Evolutionary conservation across 2,329 filamentous ascomycete species (phyloP).

Genomic region (Diaporthe velutina): DNA sequence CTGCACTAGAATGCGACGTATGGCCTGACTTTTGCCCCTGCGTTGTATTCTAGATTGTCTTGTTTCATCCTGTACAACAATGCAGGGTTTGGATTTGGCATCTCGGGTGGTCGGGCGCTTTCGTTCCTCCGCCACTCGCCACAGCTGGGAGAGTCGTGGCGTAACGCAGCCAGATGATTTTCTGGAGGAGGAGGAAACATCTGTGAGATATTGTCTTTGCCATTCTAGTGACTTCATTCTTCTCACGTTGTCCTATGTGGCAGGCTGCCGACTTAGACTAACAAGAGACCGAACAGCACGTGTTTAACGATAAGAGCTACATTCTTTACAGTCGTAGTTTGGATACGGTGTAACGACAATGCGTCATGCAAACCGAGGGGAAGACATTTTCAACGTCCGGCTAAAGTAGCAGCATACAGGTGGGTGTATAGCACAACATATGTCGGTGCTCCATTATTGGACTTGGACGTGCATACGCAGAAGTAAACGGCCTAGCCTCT

Average conservation of each 20-base stretch:
- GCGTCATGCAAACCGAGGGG: neutral
- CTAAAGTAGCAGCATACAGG: neutral
- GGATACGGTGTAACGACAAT: neutral
- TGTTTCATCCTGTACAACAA: neutral
- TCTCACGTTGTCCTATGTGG: neutral
- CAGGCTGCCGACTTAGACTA: neutral
- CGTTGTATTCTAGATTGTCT: neutral
- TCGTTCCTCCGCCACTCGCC: neutral
- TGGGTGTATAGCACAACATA: neutral
- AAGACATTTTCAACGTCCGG: neutral
- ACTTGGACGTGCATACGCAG: neutral
- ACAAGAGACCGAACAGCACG: too few species aligned
- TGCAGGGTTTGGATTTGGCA: neutral
- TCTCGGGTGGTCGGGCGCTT: constrained; percentile 4
- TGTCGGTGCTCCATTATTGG: neutral
- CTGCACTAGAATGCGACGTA: too few species aligned
- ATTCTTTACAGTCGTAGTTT: neutral
- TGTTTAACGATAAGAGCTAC: neutral
- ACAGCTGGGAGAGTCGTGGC: neutral
- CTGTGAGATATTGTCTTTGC: neutral
- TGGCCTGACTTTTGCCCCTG: neutral
- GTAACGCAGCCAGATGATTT: too few species aligned
- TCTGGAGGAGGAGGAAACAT: neutral
- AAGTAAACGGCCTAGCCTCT: neutral
- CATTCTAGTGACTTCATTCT: too few species aligned